A percentile compares a stretch with the other conserved stretches of the same genome.
Evolutionary conservation across 164 flowering plant species (phyloP).

Genomic region (Pachysandra terminalis): DNA sequence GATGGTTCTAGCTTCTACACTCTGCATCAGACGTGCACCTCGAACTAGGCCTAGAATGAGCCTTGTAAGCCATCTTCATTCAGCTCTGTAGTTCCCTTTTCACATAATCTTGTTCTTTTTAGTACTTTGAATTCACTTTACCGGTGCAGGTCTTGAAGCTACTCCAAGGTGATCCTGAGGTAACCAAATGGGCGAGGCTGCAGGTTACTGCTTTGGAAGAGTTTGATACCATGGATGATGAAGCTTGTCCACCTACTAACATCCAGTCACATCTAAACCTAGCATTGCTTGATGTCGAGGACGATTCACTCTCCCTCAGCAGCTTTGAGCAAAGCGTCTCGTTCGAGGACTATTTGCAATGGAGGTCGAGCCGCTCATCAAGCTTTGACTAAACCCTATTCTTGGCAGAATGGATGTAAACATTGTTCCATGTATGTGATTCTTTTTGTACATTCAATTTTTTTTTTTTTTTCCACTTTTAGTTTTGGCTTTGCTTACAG

Average conservation of each 20-base stretch:
- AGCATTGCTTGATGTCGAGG: constrained; percentile 83
- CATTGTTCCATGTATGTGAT: constrained; percentile 3
- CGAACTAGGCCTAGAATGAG: constrained; percentile 73
- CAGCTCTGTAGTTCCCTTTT: background rate
- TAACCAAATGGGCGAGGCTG: constrained; percentile 62
- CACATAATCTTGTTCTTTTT: background rate
- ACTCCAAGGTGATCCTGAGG: constrained; percentile 78
- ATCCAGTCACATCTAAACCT: constrained; percentile 78
- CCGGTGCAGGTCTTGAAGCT: constrained; percentile 66
- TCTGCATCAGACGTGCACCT: constrained; percentile 71
- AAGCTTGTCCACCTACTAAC: constrained; percentile 36
- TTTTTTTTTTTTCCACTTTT: background rate
- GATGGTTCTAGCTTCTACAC: constrained; percentile 78
- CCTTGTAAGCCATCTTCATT: constrained; percentile 44
- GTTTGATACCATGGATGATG: constrained; percentile 48
- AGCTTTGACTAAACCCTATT: constrained; percentile 63
- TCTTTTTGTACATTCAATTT: constrained; percentile 17
- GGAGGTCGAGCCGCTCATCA: constrained; percentile 87
- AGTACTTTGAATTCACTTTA: background rate
- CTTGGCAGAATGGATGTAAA: background rate
- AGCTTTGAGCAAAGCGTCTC: constrained; percentile 68
- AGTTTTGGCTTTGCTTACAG: background rate
- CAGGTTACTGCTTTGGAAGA: constrained; percentile 50
- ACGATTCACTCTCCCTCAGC: constrained; percentile 62
- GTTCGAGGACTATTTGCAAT: constrained; percentile 74